Evolutionary conservation across 768 basidiomycete species (phyloP).

Genomic region (Steccherinum ochraceum): DNA sequence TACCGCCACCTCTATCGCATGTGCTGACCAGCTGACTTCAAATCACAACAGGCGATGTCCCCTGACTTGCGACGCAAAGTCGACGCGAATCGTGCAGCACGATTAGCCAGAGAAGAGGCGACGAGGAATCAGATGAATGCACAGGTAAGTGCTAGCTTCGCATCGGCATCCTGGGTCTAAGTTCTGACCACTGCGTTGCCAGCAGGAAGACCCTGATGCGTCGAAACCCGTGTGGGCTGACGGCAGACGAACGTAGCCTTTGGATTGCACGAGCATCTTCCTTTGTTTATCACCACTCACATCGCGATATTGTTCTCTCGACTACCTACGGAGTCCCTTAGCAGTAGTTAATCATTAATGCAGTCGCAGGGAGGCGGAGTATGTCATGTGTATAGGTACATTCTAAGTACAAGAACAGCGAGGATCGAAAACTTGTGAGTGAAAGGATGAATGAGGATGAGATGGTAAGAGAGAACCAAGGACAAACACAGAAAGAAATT

Average conservation of each 20-base stretch:
- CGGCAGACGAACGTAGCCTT: background rate
- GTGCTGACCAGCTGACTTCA: background rate
- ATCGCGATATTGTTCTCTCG: too few species aligned
- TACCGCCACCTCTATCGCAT: background rate
- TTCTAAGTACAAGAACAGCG: background rate
- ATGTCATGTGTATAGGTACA: background rate
- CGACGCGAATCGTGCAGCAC: constrained; percentile 29
- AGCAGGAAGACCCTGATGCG: constrained; percentile 29
- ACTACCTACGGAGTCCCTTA: background rate
- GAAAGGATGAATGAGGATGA: background rate
- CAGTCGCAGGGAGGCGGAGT: background rate
- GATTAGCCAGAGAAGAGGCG: constrained; percentile 26
- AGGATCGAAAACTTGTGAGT: background rate
- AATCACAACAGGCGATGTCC: constrained; percentile 24
- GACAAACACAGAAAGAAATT: background rate
- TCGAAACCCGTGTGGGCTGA: constrained; percentile 32
- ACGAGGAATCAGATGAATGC: constrained; percentile 21
- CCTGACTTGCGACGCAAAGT: constrained; percentile 31
- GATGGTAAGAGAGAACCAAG: background rate
- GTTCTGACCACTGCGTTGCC: background rate
- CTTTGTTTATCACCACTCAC: background rate
- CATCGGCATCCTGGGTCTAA: constrained; percentile 1
- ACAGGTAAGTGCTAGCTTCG: constrained; percentile 17
- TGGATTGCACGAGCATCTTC: background rate
- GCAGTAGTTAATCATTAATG: background rate